Evolutionary conservation across 257 asterid genomes (phyloP), one percentile per base, ranked within the genome.

Genomic region (Perilla frutescens): DNA sequence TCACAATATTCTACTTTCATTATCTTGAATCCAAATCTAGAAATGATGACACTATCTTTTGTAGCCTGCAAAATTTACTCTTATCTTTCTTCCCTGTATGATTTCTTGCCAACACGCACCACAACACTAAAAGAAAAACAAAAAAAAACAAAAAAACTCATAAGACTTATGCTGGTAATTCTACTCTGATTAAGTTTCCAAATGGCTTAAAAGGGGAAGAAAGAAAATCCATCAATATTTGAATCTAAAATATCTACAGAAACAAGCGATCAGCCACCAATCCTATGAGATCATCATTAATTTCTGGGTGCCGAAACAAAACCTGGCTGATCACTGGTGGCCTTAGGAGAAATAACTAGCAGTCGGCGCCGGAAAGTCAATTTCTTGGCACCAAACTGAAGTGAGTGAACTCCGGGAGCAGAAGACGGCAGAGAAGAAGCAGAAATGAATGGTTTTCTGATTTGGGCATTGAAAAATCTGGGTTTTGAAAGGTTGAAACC

Each of bases 241-340:
- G 49, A 13, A 3, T 43, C 37, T 4, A 57, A 79, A 55, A 66
- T 31, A 66, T 44, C n/a, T 2, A 40, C n/a, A 76, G 14, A 57
- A 64, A 32, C n/a, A 12, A 51, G 50, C 6, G 36, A 48, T 39
- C 32, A 32, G 50, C 15, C 8, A 67, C 7, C 60, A 61, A 68
- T 61, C 41, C 5, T 5, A 70, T 39, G 6, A 2, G 26, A 68
- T 79, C 63, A 71, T 41, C 40, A 53, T 7, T n/a, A 2, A 3
- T 39, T 41, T 11, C 0, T 3, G 29, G 75, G 31, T 4, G 44
- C 26, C 43, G 68, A 71, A 74, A 51, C 32, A 63, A 62, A 71
- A 93, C 98, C 98, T 86, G 91, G 91, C 79, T 91, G 92, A 72
- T 93, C 98, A 66, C 94, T 80, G 39, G 96, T 78, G 63, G 98